These are phyloP conservation scores for Apiospora koreana DNA, from an alignment of 2,329 filamentous ascomycete species.

Conservation along the genomic window DNA sequence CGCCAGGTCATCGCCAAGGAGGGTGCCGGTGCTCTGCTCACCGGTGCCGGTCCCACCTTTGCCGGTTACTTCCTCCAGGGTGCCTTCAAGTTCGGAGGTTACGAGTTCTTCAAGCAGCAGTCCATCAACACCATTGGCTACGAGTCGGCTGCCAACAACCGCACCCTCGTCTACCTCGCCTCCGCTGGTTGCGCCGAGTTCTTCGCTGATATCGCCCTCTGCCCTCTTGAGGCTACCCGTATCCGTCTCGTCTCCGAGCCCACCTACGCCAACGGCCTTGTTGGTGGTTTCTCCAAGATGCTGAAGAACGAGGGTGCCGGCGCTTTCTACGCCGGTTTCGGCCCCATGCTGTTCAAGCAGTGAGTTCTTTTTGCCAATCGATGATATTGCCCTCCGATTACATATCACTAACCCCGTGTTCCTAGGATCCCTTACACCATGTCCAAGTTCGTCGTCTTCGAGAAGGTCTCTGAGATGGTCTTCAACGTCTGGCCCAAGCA, in stretches of 20 bases:
- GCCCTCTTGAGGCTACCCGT: conserved; percentile 76
- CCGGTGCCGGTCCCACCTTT: conserved; percentile 70
- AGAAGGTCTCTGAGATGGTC: conserved; percentile 70
- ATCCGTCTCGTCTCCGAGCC: conserved; percentile 77
- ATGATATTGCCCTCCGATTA: not conserved
- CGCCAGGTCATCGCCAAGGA: conserved; percentile 69
- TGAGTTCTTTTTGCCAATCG: conserved; percentile 35
- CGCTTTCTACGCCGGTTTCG: conserved; percentile 77
- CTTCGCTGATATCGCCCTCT: conserved; percentile 67
- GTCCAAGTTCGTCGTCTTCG: conserved; percentile 80
- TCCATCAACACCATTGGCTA: conserved; percentile 68
- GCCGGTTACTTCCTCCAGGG: conserved; percentile 80
- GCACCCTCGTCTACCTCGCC: conserved; percentile 67
- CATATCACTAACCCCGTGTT: conserved; percentile 13
- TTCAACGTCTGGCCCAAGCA: conserved; percentile 64
- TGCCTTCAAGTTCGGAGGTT: conserved; percentile 79
- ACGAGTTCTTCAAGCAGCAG: conserved; percentile 83
- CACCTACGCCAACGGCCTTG: conserved; percentile 67
- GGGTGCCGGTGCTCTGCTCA: conserved; percentile 71
- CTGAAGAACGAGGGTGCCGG: conserved; percentile 67
- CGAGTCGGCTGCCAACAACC: conserved; percentile 65
- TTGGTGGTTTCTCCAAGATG: conserved; percentile 71
- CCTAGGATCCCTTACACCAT: conserved; percentile 75
- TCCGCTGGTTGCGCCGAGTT: conserved; percentile 54
- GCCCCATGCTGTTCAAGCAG: conserved; percentile 72